These are phyloP conservation scores for Choiromyces venosus DNA, from an alignment of 495 filamentous ascomycete genomes.

Conservation along the genomic window DNA sequence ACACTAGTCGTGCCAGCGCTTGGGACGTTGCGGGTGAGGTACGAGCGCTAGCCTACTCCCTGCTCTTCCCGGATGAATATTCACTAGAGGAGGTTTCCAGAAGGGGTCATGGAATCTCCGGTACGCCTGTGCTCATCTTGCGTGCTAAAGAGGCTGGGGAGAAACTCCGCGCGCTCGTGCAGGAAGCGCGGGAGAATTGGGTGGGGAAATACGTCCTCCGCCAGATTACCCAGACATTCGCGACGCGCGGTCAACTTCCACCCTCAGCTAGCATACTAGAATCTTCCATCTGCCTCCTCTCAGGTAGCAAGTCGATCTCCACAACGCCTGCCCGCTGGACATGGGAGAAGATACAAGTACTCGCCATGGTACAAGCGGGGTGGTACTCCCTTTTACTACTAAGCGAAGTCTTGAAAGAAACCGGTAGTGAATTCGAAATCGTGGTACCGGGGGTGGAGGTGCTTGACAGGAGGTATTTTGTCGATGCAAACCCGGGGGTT, in stretches of 20 bases:
- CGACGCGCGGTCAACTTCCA: conserved; percentile 4
- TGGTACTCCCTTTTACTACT: conserved; percentile 38
- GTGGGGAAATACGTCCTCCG: not conserved
- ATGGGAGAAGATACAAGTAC: conserved; percentile 30
- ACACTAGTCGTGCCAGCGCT: conserved; percentile 23
- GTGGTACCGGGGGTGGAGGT: not conserved
- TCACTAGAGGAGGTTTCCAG: conserved; percentile 26
- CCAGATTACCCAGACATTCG: conserved; percentile 7
- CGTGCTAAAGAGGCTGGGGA: not conserved
- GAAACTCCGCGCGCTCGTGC: not conserved
- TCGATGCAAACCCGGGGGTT: not conserved
- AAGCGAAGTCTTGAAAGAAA: conserved; percentile 20
- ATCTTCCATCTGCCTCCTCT: conserved; percentile 11
- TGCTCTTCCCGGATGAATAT: conserved; percentile 17
- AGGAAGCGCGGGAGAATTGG: conserved; percentile 1
- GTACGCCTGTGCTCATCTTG: not conserved
- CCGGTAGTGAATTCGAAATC: not conserved
- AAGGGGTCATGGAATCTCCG: conserved; percentile 28
- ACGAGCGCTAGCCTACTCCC: conserved; percentile 20
- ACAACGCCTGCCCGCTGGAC: conserved; percentile 22
- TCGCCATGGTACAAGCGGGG: conserved; percentile 33
- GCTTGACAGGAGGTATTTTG: conserved; percentile 18
- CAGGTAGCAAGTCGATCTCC: not conserved
- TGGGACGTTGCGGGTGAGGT: conserved; percentile 31
- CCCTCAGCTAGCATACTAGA: conserved; percentile 7